Percentiles rank a stretch among this genome's conserved stretches.
These are phyloP conservation scores for Solanum arcanum DNA, from an alignment of 257 asterid species.

Conservation along the genomic window DNA sequence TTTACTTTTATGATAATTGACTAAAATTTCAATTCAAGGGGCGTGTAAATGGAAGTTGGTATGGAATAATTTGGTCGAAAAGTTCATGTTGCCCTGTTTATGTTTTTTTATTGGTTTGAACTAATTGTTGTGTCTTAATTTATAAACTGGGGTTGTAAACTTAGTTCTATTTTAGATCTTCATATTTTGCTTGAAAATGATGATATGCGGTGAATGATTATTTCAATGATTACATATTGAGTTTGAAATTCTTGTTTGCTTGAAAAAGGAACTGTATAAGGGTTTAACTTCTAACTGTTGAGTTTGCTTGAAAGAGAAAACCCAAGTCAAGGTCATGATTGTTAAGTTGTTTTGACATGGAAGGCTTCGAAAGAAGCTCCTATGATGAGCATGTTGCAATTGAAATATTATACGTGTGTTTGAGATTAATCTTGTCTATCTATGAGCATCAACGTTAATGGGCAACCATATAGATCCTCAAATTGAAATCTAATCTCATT, in stretches of 20 bases:
- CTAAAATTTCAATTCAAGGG: no score
- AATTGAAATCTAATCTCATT: no score
- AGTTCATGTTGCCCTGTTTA: no score
- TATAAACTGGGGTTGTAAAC: background rate
- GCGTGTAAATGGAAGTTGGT: no score
- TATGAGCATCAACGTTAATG: background rate
- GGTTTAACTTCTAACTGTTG: background rate
- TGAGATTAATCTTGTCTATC: background rate
- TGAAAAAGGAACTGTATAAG: background rate
- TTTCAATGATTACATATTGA: background rate
- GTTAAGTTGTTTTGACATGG: background rate
- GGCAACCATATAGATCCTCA: background rate
- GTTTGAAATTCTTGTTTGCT: background rate
- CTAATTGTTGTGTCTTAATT: no score
- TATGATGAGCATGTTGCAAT: background rate
- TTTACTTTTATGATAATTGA: no score
- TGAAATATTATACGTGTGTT: background rate
- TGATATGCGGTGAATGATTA: background rate
- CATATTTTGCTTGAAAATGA: background rate
- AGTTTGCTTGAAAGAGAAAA: background rate
- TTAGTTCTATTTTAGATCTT: background rate
- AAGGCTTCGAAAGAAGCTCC: background rate
- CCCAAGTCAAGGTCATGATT: background rate
- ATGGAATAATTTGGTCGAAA: no score
- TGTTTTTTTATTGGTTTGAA: no score